Conservation (phyloP, 345 rosid genomes). For the Moricandia arvensis region DNA sequence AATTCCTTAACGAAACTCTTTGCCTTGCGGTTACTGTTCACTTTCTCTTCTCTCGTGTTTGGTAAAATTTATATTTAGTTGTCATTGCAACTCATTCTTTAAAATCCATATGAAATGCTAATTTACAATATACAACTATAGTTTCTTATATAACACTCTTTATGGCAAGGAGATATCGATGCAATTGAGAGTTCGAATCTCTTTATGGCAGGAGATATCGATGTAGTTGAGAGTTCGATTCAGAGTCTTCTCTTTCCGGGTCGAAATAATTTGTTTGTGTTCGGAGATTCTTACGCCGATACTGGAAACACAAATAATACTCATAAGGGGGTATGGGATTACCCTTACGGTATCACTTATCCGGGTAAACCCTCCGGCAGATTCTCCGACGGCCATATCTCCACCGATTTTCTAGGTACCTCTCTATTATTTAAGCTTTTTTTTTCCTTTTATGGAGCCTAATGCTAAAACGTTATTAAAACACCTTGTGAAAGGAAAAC, state of each 20-base stretch:
- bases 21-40: neutral
- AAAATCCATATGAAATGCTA: no score
- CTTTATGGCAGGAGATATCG: slow-evolving; percentile 15
- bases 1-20: neutral
- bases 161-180: no score
- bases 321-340: slow-evolving; percentile 47
- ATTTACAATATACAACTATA: no score
- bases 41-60: neutral
- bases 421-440: neutral
- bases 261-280: slow-evolving; percentile 53
- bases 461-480: neutral
- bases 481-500: neutral
- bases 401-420: slow-evolving; percentile 53
- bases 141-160: neutral
- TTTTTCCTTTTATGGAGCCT: neutral
- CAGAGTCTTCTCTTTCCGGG: no score
- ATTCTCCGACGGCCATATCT: slow-evolving; percentile 54
- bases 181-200: no score
- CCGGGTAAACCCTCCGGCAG: slow-evolving; percentile 57
- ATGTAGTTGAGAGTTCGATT: slow-evolving; percentile 9
- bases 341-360: slow-evolving; percentile 51
- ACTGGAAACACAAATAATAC: slow-evolving; percentile 46
- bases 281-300: slow-evolving; percentile 59
- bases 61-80: no score
- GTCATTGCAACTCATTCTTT: no score